Conservation (phyloP, 371 early-diverging fungal species). For the Mortierella sp. region DNA sequence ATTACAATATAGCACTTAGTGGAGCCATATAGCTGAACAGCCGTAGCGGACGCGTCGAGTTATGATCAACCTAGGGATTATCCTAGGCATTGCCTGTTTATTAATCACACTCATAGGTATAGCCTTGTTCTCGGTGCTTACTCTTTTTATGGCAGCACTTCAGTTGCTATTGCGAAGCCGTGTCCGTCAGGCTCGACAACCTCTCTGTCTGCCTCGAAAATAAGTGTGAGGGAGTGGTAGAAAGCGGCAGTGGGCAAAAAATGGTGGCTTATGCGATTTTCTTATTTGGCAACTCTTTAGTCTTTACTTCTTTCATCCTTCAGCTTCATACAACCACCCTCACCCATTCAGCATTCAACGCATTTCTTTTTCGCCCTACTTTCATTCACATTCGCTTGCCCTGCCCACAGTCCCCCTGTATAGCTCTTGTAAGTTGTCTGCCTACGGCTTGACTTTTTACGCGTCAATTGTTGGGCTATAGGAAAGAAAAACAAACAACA, state of each 20-base stretch:
- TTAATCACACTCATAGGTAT: not conserved
- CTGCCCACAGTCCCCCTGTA: not conserved
- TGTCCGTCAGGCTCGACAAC: too few species aligned
- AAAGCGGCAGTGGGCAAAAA: not conserved
- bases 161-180: not conserved
- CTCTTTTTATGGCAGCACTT: not conserved
- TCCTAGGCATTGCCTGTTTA: not conserved
- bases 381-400: not conserved
- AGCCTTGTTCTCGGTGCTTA: not conserved
- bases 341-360: not conserved
- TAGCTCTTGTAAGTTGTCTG: not conserved
- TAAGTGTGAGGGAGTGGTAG: not conserved
- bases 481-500: not conserved
- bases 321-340: not conserved
- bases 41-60: not conserved
- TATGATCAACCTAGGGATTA: slow-evolving; percentile 2
- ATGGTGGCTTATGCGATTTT: not conserved
- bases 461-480: not conserved
- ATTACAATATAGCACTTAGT: not conserved
- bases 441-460: not conserved
- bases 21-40: not conserved
- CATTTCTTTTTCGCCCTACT: not conserved
- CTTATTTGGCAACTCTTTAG: not conserved
- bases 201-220: not conserved
- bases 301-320: not conserved